Base-by-base conservation (phyloP, 345 rosid genomes). In the Hibiscus syriacus region DNA sequence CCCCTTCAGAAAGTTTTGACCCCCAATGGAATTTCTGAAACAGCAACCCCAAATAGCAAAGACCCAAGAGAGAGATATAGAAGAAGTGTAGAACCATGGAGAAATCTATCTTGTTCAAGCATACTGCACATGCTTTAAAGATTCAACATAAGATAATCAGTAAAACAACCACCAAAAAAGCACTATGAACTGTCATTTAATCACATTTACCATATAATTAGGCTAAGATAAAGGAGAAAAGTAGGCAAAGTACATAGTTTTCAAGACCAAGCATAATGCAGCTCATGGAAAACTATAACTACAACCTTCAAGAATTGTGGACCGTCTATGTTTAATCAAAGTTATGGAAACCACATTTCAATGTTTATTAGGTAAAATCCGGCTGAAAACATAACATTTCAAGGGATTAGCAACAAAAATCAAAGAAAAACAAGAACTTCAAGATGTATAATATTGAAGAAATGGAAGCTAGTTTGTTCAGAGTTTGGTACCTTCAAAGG, bases 11-110 rank as follows among this genome's bases (percentile, higher is more conserved):
- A 13, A 89, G 82, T 67, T 75, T 87, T 30, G 96, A 82, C n/a
- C 50, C 96, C 93, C 38, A 91, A 30, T 5, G 82, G 77, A 79
- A 91, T 78, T 63, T 84, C 77, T 10, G 96, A 80, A 75, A 70
- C n/a, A n/a, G n/a, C n/a, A n/a, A n/a, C n/a, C n/a, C n/a, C n/a
- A n/a, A n/a, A n/a, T n/a, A n/a, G n/a, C 65, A 7, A 9, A 34
- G 73, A 76, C 61, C 76, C 81, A 59, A 76, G 39, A 52, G 70
- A 84, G 74, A 85, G 45, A 77, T 54, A 69, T 17, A 82, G 63
- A 48, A 83, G 41, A 71, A 80, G 76, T 80, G 73, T 56, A 74
- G 66, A 54, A 64, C 17, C 19, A 16, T 5, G 55, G 63, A 67
- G 60, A 25, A 70, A 17, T 9, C 48, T 67, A 46, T 30, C 55